phyloP scores from a whole-genome alignment of 345 rosid genomes.

The Citrus unshiu region DNA sequence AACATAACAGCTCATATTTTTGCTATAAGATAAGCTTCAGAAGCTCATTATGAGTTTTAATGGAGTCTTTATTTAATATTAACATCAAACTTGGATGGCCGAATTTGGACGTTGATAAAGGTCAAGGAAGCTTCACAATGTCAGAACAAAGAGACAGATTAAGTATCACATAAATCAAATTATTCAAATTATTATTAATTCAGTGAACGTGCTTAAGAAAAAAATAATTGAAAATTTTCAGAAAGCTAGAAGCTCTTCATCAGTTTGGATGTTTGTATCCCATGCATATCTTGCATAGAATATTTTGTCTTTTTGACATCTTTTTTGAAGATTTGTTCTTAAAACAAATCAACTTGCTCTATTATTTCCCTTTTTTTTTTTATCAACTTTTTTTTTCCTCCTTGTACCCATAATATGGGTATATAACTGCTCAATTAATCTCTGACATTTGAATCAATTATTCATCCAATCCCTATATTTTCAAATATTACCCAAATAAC shows the following conservation, averaged over 20 bases:
- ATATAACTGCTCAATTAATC: too few species aligned
- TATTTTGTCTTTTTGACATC: conserved; percentile 3
- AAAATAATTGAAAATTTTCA: background rate
- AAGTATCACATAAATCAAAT: background rate
- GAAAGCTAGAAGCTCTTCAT: background rate
- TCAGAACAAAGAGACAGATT: conserved; percentile 18
- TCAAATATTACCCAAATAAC: too few species aligned
- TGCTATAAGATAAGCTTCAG: conserved; percentile 7
- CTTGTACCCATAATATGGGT: background rate
- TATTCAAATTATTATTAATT: background rate
- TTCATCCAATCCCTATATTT: too few species aligned
- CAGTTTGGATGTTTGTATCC: conserved; percentile 5
- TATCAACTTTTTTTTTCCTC: background rate
- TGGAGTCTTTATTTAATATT: conserved; percentile 6
- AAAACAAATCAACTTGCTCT: background rate
- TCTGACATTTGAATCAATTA: too few species aligned
- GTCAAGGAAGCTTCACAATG: conserved; percentile 27
- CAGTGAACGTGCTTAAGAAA: conserved; percentile 17
- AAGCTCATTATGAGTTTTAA: conserved; percentile 13
- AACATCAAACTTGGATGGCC: conserved; percentile 22
- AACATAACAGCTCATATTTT: conserved; percentile 37
- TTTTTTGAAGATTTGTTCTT: background rate
- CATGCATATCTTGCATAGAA: conserved; percentile 3
- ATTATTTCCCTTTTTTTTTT: background rate
- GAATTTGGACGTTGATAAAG: conserved; percentile 23